These are phyloP conservation scores for Exsudoporus floridanus DNA, from an alignment of 1,284 basidiomycete species.

Conservation along the genomic window DNA sequence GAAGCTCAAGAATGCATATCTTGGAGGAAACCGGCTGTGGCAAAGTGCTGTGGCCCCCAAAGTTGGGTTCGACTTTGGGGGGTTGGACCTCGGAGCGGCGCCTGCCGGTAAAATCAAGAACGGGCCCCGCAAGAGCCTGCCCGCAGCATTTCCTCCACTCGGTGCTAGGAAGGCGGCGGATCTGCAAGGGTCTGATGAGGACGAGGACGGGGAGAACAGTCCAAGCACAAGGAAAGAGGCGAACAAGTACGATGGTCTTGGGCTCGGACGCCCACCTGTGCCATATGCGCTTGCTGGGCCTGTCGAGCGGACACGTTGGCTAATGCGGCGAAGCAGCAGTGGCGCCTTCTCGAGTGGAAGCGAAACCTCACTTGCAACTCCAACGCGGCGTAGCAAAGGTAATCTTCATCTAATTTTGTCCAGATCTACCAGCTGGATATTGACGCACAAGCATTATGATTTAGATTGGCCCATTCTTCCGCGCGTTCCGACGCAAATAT, in stretches of 20 bases:
- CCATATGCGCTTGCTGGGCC: constrained; percentile 36
- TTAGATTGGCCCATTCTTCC: constrained; percentile 54
- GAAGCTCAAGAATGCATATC: constrained; percentile 58
- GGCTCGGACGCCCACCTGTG: constrained; percentile 57
- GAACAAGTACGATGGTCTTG: constrained; percentile 60
- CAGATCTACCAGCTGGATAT: constrained; percentile 4
- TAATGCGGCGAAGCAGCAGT: constrained; percentile 73
- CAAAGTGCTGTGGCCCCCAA: constrained; percentile 73
- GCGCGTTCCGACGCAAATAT: constrained; percentile 40
- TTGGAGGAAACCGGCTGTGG: constrained; percentile 65
- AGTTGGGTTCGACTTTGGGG: constrained; percentile 58
- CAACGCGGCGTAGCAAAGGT: constrained; percentile 50
- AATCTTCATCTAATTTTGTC: constrained; percentile 36
- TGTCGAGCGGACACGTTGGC: constrained; percentile 50
- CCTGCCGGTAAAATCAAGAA: constrained; percentile 43
- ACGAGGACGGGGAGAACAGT: constrained; percentile 48
- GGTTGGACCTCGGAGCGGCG: constrained; percentile 38
- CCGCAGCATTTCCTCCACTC: constrained; percentile 58
- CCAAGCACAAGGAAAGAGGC: constrained; percentile 47
- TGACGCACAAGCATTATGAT: constrained; percentile 17
- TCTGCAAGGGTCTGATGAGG: constrained; percentile 36
- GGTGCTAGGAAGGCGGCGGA: constrained; percentile 27
- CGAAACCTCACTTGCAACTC: constrained; percentile 63
- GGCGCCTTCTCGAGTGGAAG: constrained; percentile 74
- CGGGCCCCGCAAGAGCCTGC: constrained; percentile 68